phyloP scores from a whole-genome alignment of 2,329 filamentous ascomycete genomes.

The Aspergillus vadensis region DNA sequence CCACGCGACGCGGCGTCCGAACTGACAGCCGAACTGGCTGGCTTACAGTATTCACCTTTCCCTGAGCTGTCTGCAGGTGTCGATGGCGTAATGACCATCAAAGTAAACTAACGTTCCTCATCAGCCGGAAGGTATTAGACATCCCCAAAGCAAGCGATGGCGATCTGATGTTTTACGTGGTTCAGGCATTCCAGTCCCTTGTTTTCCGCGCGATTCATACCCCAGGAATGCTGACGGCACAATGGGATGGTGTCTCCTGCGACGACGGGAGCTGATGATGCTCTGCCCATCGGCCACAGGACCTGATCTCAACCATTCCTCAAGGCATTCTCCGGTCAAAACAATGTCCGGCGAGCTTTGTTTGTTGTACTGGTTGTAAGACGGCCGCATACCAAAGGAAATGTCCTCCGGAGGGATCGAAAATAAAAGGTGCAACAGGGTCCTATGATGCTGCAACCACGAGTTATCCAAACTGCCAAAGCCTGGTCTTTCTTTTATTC shows the following conservation, averaged over 20 bases:
- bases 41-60: no score
- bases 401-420: neutral
- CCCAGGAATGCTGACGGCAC: neutral
- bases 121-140: neutral
- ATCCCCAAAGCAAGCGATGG: neutral
- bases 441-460: neutral
- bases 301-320: conserved; percentile 20
- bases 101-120: neutral
- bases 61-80: no score
- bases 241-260: neutral
- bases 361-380: conserved; percentile 13
- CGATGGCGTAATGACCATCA: no score
- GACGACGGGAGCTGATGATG: neutral
- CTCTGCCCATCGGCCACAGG: neutral
- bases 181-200: conserved; percentile 3
- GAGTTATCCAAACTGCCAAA: neutral
- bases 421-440: conserved; percentile 21
- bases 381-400: conserved; percentile 10
- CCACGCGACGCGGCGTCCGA: no score
- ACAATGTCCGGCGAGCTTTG: conserved; percentile 10
- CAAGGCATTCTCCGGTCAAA: conserved; percentile 17
- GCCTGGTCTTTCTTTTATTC: neutral
- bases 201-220: neutral
- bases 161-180: neutral
- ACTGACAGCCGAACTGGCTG: no score